These are phyloP conservation scores for Calonectria multiphialidica DNA, from an alignment of 2,329 filamentous ascomycete genomes.

Conservation along the genomic window DNA sequence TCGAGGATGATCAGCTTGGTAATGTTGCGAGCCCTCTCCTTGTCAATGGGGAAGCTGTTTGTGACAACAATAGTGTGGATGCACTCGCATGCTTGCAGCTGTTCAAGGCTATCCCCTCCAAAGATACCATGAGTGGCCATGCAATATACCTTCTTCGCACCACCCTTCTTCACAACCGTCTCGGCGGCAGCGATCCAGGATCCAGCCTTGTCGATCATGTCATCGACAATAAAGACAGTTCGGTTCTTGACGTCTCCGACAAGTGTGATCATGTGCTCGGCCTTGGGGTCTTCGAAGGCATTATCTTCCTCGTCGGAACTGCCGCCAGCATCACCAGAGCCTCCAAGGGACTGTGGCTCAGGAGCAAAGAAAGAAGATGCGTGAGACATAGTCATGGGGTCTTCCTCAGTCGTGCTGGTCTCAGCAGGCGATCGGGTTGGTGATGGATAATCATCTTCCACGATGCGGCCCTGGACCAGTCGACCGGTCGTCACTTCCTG, in stretches of 20 bases:
- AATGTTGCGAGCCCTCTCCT: slow-evolving; percentile 75
- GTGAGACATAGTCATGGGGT: slow-evolving; percentile 84
- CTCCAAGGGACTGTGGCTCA: slow-evolving; percentile 77
- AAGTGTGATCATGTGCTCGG: slow-evolving; percentile 97
- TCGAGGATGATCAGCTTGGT: slow-evolving; percentile 92
- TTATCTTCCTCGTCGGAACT: slow-evolving; percentile 95
- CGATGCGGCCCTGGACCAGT: slow-evolving; percentile 92
- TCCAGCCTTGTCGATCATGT: slow-evolving; percentile 98
- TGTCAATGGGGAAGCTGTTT: slow-evolving; percentile 93
- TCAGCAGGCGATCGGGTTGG: slow-evolving; percentile 78
- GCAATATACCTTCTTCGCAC: slow-evolving; percentile 94
- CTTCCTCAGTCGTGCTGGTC: slow-evolving; percentile 75
- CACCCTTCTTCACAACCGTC: slow-evolving; percentile 92
- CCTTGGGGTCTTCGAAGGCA: slow-evolving; percentile 80
- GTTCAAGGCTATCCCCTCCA: slow-evolving; percentile 87
- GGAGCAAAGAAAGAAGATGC: slow-evolving; percentile 85
- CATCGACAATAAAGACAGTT: slow-evolving; percentile 94
- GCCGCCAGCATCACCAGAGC: slow-evolving; percentile 84
- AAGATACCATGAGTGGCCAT: slow-evolving; percentile 98
- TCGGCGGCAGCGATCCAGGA: slow-evolving; percentile 98
- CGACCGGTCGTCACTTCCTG: slow-evolving; percentile 92
- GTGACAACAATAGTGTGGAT: slow-evolving; percentile 96
- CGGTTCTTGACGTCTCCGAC: slow-evolving; percentile 92
- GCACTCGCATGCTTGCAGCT: slow-evolving; percentile 91
- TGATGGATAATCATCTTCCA: slow-evolving; percentile 92